Evolutionary conservation across 2,329 filamentous ascomycete genomes (phyloP), one percentile per base, ranked within the genome.

Genomic region (Coniochaeta hoffmannii): DNA sequence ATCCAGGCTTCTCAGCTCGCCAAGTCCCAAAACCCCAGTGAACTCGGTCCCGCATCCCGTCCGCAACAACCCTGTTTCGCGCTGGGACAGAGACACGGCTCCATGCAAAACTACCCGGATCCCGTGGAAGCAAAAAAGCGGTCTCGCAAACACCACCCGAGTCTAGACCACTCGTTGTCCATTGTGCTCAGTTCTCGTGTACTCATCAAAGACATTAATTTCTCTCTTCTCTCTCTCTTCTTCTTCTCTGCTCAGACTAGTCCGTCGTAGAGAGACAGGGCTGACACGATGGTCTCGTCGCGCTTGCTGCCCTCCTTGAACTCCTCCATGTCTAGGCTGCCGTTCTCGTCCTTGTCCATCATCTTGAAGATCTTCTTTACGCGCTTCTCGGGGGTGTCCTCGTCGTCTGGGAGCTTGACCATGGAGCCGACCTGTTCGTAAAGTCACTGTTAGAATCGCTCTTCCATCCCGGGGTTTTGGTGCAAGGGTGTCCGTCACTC

Each of bases 271-370:
- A 99, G 80, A 56, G 92, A 97, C 67, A 99, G 78, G 32, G 94
- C 94, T 55, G 93, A 97, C 57, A 99, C 94, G 68, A 99, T 99
- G 10, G 94, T 99, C 77, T 97, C 93, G 73, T 99, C 94, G 58
- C 92, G 89, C 79, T 97, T 97, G 77, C 91, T 96, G 63, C 94
- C 94, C 76, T 99, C 94, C 76, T 97, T 97, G 80, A 99, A 99
- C 72, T 99, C 94, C 59, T 92, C 88, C 82, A 97, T 93, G 71
- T 97, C 93, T 65, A 99, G 76, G 68, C 89, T 95, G 64, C 93
- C 94, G 69, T 97, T 97, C 77, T 97, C 93, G 71, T 99, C 94
- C 81, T 99, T 99, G 79, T 99, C 94, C 94, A 99, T 99, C 94
- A 97, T 97, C 67, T 88, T 82, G 80, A 99, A 99, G 72, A 99